Base-by-base conservation (phyloP, 805 yeast genomes). In the Saccharomyces eubayanus region DNA sequence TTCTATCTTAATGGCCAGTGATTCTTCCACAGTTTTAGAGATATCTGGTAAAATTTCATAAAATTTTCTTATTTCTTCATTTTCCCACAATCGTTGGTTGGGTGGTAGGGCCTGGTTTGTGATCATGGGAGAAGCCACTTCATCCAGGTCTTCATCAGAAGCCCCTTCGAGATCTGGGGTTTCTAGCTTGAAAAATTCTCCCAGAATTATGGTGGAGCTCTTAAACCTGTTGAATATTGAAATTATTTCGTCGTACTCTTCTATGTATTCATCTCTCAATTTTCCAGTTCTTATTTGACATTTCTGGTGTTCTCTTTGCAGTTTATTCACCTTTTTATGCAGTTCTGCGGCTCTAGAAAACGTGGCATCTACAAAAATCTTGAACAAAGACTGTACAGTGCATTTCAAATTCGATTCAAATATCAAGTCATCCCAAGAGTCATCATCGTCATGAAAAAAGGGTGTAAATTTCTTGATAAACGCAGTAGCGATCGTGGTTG, bases 261-360 rank as follows among this genome's bases (percentile, higher is more conserved):
- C 65, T 47, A 72, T 72, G 48, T 69, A 60, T 31, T 74, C 76
- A 49, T 73, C 76, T 14, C 68, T 52, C 27, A 80, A 62, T 57
- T 77, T 80, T 27, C 96, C 96, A 0, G 86, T 81, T 59, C 86
- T 77, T 53, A 87, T 79, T 52, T 85, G 81, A 2, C 83, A 79
- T 52, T 77, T 78, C 47, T 76, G 74, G 53, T 77, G 80, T 51
- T 72, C 74, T 21, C 68, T 67, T 21, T 69, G 68, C 11, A 75
- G 63, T 21, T 68, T 70, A 10, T 63, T 56, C 0, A 77, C 62
- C n/a, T 66, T 65, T n/a, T 65, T 61, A 49, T 74, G 72, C n/a
- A 75, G 58, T 1, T 64, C 65, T 3, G 64, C 64, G 0, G 81
- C 65, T 28, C 68, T 65, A 1, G 69, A 55, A 10, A 77, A 68